Percentiles rank a stretch among this genome's conserved stretches.
Evolutionary conservation across 2,329 filamentous ascomycete species (phyloP).

Genomic region (Thermochaetoides dissita): DNA sequence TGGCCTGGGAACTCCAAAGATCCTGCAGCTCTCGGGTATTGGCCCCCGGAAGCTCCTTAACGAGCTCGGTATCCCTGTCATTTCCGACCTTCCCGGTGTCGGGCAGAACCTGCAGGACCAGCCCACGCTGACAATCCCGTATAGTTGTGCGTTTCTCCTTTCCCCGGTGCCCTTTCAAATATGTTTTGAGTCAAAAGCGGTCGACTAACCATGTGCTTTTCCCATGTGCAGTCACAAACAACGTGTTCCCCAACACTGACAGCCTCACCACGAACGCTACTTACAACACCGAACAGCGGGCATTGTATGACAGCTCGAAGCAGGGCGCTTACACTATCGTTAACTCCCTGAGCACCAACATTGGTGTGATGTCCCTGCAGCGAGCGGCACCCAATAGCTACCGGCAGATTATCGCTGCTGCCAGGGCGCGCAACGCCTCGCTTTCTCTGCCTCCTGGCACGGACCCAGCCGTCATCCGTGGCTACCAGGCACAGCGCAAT

Average conservation of each 20-base stretch:
- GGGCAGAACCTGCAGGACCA: constrained; percentile 34
- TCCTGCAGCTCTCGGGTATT: constrained; percentile 36
- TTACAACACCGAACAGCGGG: constrained; percentile 20
- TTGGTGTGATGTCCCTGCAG: constrained; percentile 20
- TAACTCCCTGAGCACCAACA: constrained; percentile 17
- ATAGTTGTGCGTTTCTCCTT: constrained; percentile 13
- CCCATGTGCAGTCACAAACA: constrained; percentile 11
- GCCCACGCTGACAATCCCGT: constrained; percentile 13
- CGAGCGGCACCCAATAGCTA: constrained; percentile 18
- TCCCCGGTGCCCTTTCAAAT: not conserved
- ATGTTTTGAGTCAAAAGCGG: too few relatives aligned
- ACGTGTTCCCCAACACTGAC: constrained; percentile 17
- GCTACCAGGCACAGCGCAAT: constrained; percentile 23
- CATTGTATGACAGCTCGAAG: constrained; percentile 18
- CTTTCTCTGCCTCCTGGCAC: constrained; percentile 21
- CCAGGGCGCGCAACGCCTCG: constrained; percentile 18
- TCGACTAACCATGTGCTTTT: not conserved
- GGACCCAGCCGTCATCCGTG: constrained; percentile 22
- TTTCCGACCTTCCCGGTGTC: constrained; percentile 33
- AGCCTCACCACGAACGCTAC: constrained; percentile 20
- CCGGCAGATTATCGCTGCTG: constrained; percentile 15
- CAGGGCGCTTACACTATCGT: constrained; percentile 20
- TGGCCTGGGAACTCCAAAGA: constrained; percentile 26
- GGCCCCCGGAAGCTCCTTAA: constrained; percentile 25
- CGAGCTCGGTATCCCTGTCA: constrained; percentile 23